Conservation (phyloP, 106 monocot genomes). For the Phalaenopsis equestris region DNA sequence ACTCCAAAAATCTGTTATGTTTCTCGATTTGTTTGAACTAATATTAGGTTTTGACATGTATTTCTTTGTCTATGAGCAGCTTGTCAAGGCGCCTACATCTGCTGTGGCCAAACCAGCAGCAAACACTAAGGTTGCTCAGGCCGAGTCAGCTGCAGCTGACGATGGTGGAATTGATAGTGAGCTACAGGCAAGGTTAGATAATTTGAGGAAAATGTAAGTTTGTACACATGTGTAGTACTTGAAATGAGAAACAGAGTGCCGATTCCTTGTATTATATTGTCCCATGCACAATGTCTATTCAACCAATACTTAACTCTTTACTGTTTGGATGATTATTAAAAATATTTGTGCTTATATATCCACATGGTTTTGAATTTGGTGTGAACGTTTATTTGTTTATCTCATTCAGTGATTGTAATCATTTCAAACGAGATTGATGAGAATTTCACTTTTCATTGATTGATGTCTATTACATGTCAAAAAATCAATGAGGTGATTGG, state of each 20-base stretch:
- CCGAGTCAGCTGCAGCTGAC: constrained; percentile 34
- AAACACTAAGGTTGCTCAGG: constrained; percentile 52
- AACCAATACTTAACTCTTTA: neutral
- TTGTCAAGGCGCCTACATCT: constrained; percentile 67
- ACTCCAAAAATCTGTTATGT: neutral
- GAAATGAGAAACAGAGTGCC: neutral
- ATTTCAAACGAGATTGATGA: neutral
- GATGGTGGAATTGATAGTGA: constrained; percentile 71
- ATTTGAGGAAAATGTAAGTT: constrained; percentile 77
- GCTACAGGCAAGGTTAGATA: constrained; percentile 79
- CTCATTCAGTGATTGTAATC: neutral
- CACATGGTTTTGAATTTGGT: neutral
- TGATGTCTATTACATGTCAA: neutral
- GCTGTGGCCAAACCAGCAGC: constrained; percentile 43
- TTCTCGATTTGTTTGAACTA: neutral
- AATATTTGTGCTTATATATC: neutral
- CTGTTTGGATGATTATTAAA: neutral
- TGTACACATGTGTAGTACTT: neutral
- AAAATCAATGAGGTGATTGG: neutral
- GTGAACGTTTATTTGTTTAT: neutral
- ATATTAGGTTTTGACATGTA: neutral
- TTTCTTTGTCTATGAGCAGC: constrained; percentile 33
- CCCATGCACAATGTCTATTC: neutral
- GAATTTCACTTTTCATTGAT: neutral
- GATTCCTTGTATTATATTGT: neutral